A percentile compares a stretch with the other conserved stretches of the same genome.
Evolutionary conservation across 2,329 filamentous ascomycete species (phyloP).

Genomic region (Colletotrichum sp.): DNA sequence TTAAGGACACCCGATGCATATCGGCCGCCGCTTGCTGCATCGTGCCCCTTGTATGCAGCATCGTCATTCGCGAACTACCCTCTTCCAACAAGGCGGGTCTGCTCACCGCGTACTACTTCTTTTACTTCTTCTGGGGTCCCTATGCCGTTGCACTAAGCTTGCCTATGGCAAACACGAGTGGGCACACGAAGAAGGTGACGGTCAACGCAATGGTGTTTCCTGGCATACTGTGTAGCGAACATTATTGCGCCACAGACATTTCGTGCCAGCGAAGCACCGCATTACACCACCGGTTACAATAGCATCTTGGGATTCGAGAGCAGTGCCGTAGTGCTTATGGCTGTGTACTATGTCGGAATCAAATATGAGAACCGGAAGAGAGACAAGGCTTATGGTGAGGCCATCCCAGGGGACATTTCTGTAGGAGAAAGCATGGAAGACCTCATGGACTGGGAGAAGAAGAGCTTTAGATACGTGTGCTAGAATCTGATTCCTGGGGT

Average conservation of each 20-base stretch:
- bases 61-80: constrained; percentile 27
- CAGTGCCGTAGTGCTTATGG: background rate
- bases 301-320: constrained; percentile 57
- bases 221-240: constrained; percentile 65
- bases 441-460: background rate
- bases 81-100: constrained; percentile 42
- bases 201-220: constrained; percentile 63
- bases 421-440: background rate
- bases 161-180: constrained; percentile 26
- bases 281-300: constrained; percentile 65
- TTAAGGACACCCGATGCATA: constrained; percentile 16
- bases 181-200: constrained; percentile 35
- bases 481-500: background rate
- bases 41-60: constrained; percentile 7
- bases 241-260: constrained; percentile 66
- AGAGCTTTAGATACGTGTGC: background rate
- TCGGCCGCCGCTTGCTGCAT: constrained; percentile 14
- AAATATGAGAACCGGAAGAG: background rate
- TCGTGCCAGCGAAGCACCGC: constrained; percentile 57
- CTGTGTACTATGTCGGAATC: background rate
- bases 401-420: background rate
- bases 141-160: constrained; percentile 23
- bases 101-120: background rate
- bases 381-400: constrained; percentile 10
- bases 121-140: constrained; percentile 30